Conservation (phyloP, 2,329 filamentous ascomycete genomes). For the Samsoniella hepiali region DNA sequence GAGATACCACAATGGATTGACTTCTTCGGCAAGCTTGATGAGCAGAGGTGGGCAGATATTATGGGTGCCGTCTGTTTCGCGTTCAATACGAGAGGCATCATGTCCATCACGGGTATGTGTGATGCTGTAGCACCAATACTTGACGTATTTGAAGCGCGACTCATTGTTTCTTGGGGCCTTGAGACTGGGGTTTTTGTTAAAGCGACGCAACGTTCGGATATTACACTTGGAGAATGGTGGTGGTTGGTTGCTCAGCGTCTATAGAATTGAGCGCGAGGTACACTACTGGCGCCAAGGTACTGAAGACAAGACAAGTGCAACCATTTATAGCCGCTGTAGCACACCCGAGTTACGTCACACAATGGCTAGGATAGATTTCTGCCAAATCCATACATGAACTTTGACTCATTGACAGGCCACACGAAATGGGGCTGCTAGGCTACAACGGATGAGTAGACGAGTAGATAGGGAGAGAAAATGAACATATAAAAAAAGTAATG, state of each 20-base stretch:
- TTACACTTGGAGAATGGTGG: conserved; percentile 62
- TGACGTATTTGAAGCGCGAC: conserved; percentile 59
- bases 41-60: conserved; percentile 61
- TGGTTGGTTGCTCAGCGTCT: conserved; percentile 51
- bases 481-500: not conserved
- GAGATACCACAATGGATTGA: conserved; percentile 71
- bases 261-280: not conserved
- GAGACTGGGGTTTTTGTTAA: conserved; percentile 48
- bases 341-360: not conserved
- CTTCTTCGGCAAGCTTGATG: conserved; percentile 59
- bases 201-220: conserved; percentile 39
- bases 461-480: conserved; percentile 4
- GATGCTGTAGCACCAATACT: conserved; percentile 55
- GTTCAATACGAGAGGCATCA: conserved; percentile 59
- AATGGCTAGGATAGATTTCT: not conserved
- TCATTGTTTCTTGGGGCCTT: conserved; percentile 58
- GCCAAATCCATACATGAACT: not conserved
- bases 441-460: too few relatives aligned
- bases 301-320: not conserved
- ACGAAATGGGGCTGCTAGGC: too few relatives aligned
- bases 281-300: too few relatives aligned
- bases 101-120: conserved; percentile 51
- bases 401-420: too few relatives aligned
- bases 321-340: not conserved
- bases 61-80: conserved; percentile 60